These are phyloP conservation scores for Aspergillus neoniger DNA, from an alignment of 2,329 filamentous ascomycete species.

Conservation along the genomic window DNA sequence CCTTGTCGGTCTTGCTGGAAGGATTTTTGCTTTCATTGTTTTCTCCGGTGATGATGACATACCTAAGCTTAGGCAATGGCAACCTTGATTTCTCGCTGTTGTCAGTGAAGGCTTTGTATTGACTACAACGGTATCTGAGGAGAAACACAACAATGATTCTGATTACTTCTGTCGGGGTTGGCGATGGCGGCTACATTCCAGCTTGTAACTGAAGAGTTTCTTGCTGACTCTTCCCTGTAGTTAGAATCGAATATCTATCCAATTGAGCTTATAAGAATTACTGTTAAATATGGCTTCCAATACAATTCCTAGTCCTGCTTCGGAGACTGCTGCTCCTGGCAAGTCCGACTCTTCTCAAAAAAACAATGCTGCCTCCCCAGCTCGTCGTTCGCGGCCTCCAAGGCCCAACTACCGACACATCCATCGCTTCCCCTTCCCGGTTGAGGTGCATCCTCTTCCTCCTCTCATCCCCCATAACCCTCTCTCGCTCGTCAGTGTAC, in stretches of 20 bases:
- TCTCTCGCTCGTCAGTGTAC: constrained; percentile 78
- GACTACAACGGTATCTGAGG: constrained; percentile 99
- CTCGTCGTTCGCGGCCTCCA: constrained; percentile 32
- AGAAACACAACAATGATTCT: constrained; percentile 34
- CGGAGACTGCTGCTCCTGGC: constrained; percentile 13
- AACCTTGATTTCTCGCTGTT: constrained; percentile 54
- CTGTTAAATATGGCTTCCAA: constrained; percentile 32
- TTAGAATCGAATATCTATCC: constrained; percentile 25
- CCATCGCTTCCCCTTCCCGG: constrained; percentile 77
- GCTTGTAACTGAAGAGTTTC: constrained; percentile 21
- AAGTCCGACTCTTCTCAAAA: constrained; percentile 20
- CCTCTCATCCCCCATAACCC: constrained; percentile 91
- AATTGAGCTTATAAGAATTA: constrained; percentile 24
- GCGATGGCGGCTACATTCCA: constrained; percentile 1
- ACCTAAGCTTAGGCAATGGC: constrained; percentile 49
- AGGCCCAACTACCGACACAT: constrained; percentile 69
- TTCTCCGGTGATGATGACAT: constrained; percentile 51
- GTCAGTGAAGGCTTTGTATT: constrained; percentile 58
- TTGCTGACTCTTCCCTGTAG: constrained; percentile 29
- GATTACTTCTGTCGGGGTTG: constrained; percentile 14
- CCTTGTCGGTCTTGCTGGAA: constrained; percentile 11
- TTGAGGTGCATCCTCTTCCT: constrained; percentile 81
- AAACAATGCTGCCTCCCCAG: constrained; percentile 21
- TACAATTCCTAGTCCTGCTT: constrained; percentile 18
- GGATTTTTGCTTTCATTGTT: constrained; percentile 18